phyloP scores from a whole-genome alignment of 2,329 filamentous ascomycete genomes.

The Torrubiellomyces zombiae region DNA sequence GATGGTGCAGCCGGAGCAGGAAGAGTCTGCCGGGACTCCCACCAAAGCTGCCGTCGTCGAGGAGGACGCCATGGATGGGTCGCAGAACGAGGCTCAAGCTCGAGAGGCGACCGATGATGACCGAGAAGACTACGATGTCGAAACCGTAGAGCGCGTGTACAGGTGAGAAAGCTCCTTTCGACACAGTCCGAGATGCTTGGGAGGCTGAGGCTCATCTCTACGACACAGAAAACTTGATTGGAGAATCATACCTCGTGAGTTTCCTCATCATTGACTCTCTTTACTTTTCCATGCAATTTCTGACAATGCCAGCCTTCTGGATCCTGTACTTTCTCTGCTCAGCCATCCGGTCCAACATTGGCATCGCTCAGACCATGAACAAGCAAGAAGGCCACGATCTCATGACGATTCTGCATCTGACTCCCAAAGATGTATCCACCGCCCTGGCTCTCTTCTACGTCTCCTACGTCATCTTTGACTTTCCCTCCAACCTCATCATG shows the following conservation, averaged over 20 bases:
- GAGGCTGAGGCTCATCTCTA: too few relatives aligned
- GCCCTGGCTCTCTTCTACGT: conserved; percentile 83
- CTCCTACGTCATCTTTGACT: conserved; percentile 77
- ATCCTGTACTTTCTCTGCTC: conserved; percentile 82
- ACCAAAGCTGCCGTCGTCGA: not conserved
- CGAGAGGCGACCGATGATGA: too few relatives aligned
- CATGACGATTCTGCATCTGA: conserved; percentile 50
- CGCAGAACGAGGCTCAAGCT: too few relatives aligned
- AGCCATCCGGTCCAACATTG: conserved; percentile 80
- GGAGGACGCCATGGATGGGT: conserved; percentile 5
- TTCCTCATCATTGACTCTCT: too few relatives aligned
- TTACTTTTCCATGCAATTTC: not conserved
- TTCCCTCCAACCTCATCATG: conserved; percentile 82
- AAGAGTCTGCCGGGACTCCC: not conserved
- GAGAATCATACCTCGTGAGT: conserved; percentile 40
- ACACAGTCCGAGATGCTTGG: too few relatives aligned
- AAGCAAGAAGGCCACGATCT: conserved; percentile 52
- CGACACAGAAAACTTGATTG: conserved; percentile 32
- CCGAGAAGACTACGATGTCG: conserved; percentile 25
- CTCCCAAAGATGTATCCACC: conserved; percentile 62
- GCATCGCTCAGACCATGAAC: conserved; percentile 93
- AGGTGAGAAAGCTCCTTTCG: too few relatives aligned
- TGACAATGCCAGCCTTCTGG: conserved; percentile 54
- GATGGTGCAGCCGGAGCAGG: too few relatives aligned
- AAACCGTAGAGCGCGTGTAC: conserved; percentile 38